Evolutionary conservation across 805 yeast genomes (phyloP).

Genomic region (Ogataea wickerhamii): DNA sequence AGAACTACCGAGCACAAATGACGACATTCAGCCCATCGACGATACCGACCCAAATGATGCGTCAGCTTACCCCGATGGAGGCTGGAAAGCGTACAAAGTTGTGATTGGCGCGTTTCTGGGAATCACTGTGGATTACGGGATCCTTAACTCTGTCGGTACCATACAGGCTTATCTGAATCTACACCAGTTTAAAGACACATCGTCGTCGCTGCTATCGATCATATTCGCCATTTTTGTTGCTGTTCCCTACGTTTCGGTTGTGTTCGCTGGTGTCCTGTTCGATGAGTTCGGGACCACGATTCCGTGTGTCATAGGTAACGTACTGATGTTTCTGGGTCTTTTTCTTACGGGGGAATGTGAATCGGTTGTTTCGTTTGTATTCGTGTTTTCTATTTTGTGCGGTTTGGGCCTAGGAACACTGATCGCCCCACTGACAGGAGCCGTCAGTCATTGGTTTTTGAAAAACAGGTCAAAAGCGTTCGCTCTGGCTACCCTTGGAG

Average conservation of each 20-base stretch:
- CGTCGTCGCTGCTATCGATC: constrained; percentile 55
- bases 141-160: constrained; percentile 57
- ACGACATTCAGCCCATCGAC: not conserved
- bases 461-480: constrained; percentile 50
- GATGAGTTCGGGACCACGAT: constrained; percentile 40
- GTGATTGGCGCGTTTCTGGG: constrained; percentile 55
- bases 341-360: constrained; percentile 39
- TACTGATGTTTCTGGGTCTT: constrained; percentile 33
- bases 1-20: not conserved
- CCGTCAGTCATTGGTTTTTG: constrained; percentile 57
- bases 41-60: constrained; percentile 2
- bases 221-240: constrained; percentile 55
- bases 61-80: constrained; percentile 52
- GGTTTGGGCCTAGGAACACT: constrained; percentile 45
- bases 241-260: constrained; percentile 38
- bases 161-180: constrained; percentile 54
- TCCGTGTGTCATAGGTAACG: constrained; percentile 34
- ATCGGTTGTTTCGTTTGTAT: constrained; percentile 41
- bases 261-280: constrained; percentile 41
- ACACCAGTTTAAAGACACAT: constrained; percentile 44
- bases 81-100: constrained; percentile 36
- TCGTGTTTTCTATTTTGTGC: constrained; percentile 42
- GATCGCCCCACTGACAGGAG: constrained; percentile 53
- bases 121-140: constrained; percentile 52
- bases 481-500: constrained; percentile 55